These are phyloP conservation scores for Wickerhamomyces sp. DNA, from an alignment of 1,139 yeast genomes.

Conservation along the genomic window DNA sequence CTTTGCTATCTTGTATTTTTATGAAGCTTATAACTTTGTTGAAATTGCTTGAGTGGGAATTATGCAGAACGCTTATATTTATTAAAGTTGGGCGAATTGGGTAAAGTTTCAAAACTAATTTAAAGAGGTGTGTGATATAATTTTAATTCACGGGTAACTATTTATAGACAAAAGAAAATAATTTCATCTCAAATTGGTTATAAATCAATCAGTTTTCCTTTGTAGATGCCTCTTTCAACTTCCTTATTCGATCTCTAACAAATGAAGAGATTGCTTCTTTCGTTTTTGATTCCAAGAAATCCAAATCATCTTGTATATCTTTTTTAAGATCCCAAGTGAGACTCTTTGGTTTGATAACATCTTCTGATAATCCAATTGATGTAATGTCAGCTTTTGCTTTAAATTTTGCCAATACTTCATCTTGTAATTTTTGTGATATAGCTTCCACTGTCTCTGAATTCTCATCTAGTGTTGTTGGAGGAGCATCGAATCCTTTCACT, in stretches of 20 bases:
- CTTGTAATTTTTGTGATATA: slow-evolving; percentile 30
- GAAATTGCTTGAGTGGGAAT: not conserved
- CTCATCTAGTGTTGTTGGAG: slow-evolving; percentile 27
- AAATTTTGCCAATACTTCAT: slow-evolving; percentile 25
- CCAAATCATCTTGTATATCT: slow-evolving; percentile 33
- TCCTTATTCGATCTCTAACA: slow-evolving; percentile 33
- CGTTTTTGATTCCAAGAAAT: slow-evolving; percentile 33
- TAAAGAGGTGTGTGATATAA: not conserved
- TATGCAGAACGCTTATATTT: too few relatives aligned
- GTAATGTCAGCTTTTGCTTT: slow-evolving; percentile 11
- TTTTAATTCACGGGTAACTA: not conserved
- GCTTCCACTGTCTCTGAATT: slow-evolving; percentile 32
- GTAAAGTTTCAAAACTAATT: not conserved
- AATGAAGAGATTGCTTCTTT: slow-evolving; percentile 34
- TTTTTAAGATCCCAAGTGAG: slow-evolving; percentile 36
- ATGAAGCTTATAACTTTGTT: slow-evolving; percentile 40
- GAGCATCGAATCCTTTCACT: slow-evolving; percentile 26
- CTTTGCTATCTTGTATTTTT: slow-evolving; percentile 76
- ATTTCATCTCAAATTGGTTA: too few relatives aligned
- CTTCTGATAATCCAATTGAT: slow-evolving; percentile 14
- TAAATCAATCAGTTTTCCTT: not conserved
- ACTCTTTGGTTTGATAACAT: slow-evolving; percentile 26
- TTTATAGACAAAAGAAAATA: not conserved
- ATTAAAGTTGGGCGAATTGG: not conserved
- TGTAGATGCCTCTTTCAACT: slow-evolving; percentile 5